Conservation (phyloP, 2,329 filamentous ascomycete species). For the Colletotrichum sp. region DNA sequence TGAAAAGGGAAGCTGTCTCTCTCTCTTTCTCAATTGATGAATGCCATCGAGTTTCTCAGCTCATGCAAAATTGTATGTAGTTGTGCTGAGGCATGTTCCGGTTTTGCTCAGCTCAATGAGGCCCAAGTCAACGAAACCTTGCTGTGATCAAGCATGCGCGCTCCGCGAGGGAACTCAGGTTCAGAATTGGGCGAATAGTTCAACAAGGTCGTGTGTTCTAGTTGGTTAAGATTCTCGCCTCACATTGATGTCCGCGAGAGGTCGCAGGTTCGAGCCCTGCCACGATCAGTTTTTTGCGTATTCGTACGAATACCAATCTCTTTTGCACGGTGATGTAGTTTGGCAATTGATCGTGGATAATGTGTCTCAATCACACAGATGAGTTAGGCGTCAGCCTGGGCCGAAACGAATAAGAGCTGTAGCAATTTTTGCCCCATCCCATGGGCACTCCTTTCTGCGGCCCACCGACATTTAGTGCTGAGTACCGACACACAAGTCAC, state of each 20-base stretch:
- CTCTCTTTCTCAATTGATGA: neutral
- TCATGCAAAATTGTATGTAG: neutral
- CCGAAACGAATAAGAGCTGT: neutral
- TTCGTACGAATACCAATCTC: neutral
- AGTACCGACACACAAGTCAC: neutral
- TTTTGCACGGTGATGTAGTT: neutral
- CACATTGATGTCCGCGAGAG: slow-evolving; percentile 11
- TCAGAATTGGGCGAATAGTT: fast-evolving
- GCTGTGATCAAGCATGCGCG: neutral
- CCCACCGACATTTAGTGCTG: neutral
- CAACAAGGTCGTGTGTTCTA: slow-evolving; percentile 19
- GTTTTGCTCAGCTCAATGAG: neutral
- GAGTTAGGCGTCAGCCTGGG: neutral
- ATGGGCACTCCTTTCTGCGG: neutral
- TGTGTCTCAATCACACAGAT: neutral
- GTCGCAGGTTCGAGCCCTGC: slow-evolving; percentile 24
- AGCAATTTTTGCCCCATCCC: neutral
- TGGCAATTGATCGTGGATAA: neutral
- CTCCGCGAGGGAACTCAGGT: neutral
- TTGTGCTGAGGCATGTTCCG: neutral
- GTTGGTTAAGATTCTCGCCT: slow-evolving; percentile 22
- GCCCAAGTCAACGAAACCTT: neutral
- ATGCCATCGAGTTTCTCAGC: neutral
- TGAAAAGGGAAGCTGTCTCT: neutral
- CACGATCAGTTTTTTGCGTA: slow-evolving; percentile 9